Evolutionary conservation across 202 grass and related monocot genomes (phyloP).

Genomic region (Carex arenaria): DNA sequence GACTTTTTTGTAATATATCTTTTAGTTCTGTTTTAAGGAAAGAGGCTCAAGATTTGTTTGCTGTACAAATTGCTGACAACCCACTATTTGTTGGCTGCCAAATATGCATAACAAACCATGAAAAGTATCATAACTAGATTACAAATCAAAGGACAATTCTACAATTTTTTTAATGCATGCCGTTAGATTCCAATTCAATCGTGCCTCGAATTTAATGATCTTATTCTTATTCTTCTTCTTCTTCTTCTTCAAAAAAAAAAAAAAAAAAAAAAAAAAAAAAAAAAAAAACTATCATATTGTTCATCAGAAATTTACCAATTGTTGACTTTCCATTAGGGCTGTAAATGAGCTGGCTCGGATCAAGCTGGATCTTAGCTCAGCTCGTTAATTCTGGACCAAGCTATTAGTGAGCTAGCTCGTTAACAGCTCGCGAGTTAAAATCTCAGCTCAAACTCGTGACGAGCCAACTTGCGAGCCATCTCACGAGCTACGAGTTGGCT

Average conservation of each 20-base stretch:
- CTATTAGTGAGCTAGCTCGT: too few relatives aligned
- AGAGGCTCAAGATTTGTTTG: not conserved
- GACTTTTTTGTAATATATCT: not conserved
- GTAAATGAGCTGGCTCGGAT: too few relatives aligned
- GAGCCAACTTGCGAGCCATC: too few relatives aligned
- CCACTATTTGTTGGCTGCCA: not conserved
- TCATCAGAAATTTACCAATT: not conserved
- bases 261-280: not conserved
- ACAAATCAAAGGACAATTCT: not conserved
- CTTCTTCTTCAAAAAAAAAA: not conserved
- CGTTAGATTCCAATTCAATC: not conserved
- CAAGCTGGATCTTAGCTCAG: too few relatives aligned
- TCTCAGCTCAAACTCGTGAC: too few relatives aligned
- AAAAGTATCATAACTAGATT: not conserved
- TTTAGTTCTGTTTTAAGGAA: not conserved
- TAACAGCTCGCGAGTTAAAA: too few relatives aligned
- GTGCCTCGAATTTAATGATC: not conserved
- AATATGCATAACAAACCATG: not conserved
- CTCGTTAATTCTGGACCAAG: too few relatives aligned
- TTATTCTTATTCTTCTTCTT: not conserved
- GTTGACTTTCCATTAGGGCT: not conserved
- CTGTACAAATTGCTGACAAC: not conserved
- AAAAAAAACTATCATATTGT: not conserved
- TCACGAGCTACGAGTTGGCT: too few relatives aligned
- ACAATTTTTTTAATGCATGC: not conserved